Conservation (phyloP, 2,329 filamentous ascomycete species). For the Rasamsonia emersonii region DNA sequence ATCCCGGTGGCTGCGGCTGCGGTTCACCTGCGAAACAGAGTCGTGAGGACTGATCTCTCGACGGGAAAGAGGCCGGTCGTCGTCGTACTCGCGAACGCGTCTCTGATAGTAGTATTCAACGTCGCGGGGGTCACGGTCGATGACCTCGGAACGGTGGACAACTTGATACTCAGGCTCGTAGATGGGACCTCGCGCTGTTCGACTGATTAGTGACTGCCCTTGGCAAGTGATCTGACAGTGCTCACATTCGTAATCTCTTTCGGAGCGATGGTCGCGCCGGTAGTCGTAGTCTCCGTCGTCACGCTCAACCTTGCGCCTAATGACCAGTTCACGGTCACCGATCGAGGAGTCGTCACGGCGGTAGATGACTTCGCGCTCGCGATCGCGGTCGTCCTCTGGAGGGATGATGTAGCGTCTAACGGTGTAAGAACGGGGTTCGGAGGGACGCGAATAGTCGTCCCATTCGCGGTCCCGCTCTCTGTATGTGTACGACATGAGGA, state of each 20-base stretch:
- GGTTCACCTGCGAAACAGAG: conserved; percentile 43
- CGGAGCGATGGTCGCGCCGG: conserved; percentile 34
- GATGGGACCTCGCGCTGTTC: conserved; percentile 44
- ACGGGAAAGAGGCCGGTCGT: conserved; percentile 34
- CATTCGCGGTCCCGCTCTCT: conserved; percentile 34
- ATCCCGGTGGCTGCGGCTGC: conserved; percentile 28
- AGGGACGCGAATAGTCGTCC: conserved; percentile 32
- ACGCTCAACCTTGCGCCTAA: conserved; percentile 38
- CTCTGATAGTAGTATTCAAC: conserved; percentile 57
- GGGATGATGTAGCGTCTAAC: conserved; percentile 51
- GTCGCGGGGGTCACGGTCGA: conserved; percentile 41
- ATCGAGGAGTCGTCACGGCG: conserved; percentile 22
- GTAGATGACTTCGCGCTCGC: conserved; percentile 21
- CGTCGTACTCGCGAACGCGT: conserved; percentile 46
- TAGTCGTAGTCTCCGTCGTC: conserved; percentile 42
- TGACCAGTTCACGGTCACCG: conserved; percentile 35
- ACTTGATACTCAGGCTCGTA: conserved; percentile 53
- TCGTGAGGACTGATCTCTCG: conserved; percentile 44
- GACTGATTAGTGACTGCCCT: conserved; percentile 46
- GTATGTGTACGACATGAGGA: conserved; percentile 28
- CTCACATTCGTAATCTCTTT: conserved; percentile 39
- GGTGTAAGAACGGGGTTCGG: conserved; percentile 42
- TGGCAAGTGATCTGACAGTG: conserved; percentile 16
- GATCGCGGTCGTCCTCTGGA: conserved; percentile 31
- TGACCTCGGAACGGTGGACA: conserved; percentile 48